Evolutionary conservation across 345 rosid species (phyloP), one percentile per base, ranked within the genome.

Genomic region (Cardamine resedifolia): DNA sequence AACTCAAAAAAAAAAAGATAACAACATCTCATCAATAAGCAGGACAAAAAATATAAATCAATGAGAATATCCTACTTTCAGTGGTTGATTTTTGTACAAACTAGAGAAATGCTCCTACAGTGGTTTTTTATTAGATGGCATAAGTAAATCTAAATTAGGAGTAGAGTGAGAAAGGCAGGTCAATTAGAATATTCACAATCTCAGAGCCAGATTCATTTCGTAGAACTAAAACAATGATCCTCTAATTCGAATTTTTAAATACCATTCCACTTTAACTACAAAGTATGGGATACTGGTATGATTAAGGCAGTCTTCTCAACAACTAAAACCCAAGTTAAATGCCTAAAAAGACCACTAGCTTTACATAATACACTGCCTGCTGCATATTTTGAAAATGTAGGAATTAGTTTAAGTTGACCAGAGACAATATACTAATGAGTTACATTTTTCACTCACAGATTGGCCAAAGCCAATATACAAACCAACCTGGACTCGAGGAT

Each of bases 401-500:
- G 44, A 19, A 59, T 18, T 41, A 12, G 43, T 30, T 16, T 50
- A 23, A 27, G 26, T 39, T n/a, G 16, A 50, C 20, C 63, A 41
- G 28, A 68, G 41, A 18, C 50, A 27, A 39, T 38, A 36, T 10
- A 43, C 64, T 41, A 39, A 41, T 26, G 63, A 28, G 39, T 18
- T 27, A 38, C 39, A 70, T 26, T 52, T 52, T 31, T 51, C 9
- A 45, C 41, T 47, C 34, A 57, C 58, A 20, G 51, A 60, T 34
- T 11, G 34, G 26, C 31, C 6, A 18, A 36, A 43, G 49, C 38
- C 16, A 56, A 64, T 33, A 33, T 23, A 61, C 43, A 64, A 38
- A 87, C 92, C 85, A 38, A 87, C 92, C 92, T 87, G 92, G 28
- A 87, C 87, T 59, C 92, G 84, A 62, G 92, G 88, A 68, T 84